Conservation (phyloP, 345 rosid genomes). For the Ailanthus altissimus region DNA sequence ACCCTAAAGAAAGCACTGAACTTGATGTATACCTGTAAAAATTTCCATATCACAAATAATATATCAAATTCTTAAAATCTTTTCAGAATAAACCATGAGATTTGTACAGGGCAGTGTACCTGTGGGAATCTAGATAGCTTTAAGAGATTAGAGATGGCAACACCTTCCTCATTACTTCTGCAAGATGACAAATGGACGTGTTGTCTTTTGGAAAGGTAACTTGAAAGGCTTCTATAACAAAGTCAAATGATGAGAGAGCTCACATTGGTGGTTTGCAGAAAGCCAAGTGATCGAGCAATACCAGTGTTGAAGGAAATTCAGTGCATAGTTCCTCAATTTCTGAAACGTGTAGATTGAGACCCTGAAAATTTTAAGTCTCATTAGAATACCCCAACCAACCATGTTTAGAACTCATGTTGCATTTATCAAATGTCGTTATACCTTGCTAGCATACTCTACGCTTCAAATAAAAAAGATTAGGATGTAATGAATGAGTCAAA, state of each 20-base stretch:
- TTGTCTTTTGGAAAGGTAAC: background rate
- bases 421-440: background rate
- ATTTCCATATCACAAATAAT: background rate
- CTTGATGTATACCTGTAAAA: conserved; percentile 71
- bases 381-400: background rate
- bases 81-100: conserved; percentile 1
- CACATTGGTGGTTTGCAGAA: conserved; percentile 87
- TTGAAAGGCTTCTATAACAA: conserved; percentile 13
- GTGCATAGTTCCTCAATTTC: conserved; percentile 82
- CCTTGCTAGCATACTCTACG: background rate
- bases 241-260: conserved; percentile 28
- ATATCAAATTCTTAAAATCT: background rate
- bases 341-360: conserved; percentile 68
- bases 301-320: conserved; percentile 73
- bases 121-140: conserved; percentile 77
- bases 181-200: conserved; percentile 25
- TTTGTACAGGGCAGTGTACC: conserved; percentile 37
- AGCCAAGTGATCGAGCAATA: conserved; percentile 81
- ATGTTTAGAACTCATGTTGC: background rate
- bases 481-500: background rate
- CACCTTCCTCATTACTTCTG: conserved; percentile 71
- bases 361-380: conserved; percentile 47
- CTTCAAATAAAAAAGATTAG: background rate
- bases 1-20: conserved; percentile 87
- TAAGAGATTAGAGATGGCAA: conserved; percentile 61